Percentiles rank a stretch among this genome's conserved stretches.
phyloP scores from a whole-genome alignment of 768 basidiomycete genomes.

The Panaeolus cyanescens region DNA sequence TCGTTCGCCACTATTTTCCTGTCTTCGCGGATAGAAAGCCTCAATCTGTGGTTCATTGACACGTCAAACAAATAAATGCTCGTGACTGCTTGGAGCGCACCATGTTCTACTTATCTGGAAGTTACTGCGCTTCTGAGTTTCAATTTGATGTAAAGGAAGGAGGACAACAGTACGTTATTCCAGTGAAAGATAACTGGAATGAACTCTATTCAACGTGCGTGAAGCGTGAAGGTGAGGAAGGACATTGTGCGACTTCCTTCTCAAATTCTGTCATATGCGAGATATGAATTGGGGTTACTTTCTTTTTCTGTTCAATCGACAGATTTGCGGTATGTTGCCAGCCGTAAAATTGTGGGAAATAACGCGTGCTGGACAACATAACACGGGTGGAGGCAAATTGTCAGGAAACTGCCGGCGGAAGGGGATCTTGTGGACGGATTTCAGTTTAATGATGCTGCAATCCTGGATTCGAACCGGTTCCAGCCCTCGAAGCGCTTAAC shows the following conservation, averaged over 20 bases:
- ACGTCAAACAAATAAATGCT: not conserved
- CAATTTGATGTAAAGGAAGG: not conserved
- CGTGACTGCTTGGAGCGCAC: not conserved
- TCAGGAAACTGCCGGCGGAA: slow-evolving; percentile 3
- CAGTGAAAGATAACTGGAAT: not conserved
- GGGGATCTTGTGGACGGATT: not conserved
- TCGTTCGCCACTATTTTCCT: not conserved
- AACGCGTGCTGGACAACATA: not conserved
- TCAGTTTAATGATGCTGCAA: not conserved
- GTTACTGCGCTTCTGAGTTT: not conserved
- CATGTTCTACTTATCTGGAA: not conserved
- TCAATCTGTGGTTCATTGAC: not conserved
- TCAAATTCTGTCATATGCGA: not conserved
- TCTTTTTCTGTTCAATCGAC: not conserved
- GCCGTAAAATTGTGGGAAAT: slow-evolving; percentile 2
- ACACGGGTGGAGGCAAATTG: not conserved
- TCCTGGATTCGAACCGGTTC: slow-evolving; percentile 1
- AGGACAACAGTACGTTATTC: not conserved
- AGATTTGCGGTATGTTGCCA: slow-evolving; percentile 3
- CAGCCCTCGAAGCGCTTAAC: slow-evolving; percentile 3
- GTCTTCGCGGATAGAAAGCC: not conserved
- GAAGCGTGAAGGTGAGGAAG: slow-evolving; percentile 1
- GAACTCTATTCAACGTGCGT: not conserved
- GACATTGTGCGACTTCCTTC: not conserved
- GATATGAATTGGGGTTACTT: not conserved